These are phyloP conservation scores for Phaeodactylum tricornutum DNA, from an alignment of 108 stramenopile species.

Conservation along the genomic window DNA sequence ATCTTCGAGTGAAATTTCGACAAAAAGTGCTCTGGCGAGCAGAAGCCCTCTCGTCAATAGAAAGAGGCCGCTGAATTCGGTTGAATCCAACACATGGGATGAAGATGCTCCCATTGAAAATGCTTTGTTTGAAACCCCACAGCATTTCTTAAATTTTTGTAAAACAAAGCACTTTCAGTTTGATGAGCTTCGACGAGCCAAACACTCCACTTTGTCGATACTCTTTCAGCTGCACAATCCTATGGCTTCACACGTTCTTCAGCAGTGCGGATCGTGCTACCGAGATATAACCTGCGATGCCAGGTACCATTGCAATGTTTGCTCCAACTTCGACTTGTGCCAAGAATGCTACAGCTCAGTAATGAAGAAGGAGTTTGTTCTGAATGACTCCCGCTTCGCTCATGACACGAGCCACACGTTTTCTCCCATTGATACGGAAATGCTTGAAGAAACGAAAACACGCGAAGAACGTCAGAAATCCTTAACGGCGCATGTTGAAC, in stretches of 20 bases:
- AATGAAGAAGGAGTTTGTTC: conserved; percentile 24
- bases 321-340: conserved; percentile 66
- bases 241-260: conserved; percentile 48
- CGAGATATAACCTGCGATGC: conserved; percentile 40
- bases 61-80: too few species aligned
- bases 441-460: conserved; percentile 21
- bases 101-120: conserved; percentile 57
- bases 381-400: conserved; percentile 22
- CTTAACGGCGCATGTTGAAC: conserved; percentile 65
- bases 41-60: too few species aligned
- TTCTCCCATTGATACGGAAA: conserved; percentile 22
- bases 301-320: conserved; percentile 52
- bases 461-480: conserved; percentile 57
- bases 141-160: conserved; percentile 88
- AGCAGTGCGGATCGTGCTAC: conserved; percentile 42
- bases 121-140: conserved; percentile 84
- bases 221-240: conserved; percentile 89
- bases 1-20: too few species aligned
- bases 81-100: conserved; percentile 68
- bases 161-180: conserved; percentile 94
- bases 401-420: conserved; percentile 39
- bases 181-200: conserved; percentile 90
- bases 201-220: conserved; percentile 92
- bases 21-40: too few species aligned
- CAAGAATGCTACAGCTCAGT: conserved; percentile 32